Base-by-base conservation (phyloP, 805 yeast genomes). In the Yarrowia sp. region DNA sequence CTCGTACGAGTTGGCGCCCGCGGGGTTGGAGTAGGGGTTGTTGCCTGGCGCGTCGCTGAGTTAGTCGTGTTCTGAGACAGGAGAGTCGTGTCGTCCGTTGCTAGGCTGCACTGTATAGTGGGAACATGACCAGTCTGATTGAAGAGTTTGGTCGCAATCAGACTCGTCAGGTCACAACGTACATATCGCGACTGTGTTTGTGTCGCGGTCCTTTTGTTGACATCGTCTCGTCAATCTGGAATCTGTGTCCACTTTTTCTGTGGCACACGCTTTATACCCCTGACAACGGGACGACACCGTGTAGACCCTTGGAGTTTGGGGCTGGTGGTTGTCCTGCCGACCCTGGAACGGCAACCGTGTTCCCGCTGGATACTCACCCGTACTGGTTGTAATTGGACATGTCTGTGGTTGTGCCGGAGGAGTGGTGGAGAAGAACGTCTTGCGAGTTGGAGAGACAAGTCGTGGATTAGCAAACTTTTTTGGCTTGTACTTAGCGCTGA, bases 11-110 rank as follows among this genome's bases (percentile, higher is more conserved):
- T 58, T 58, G 49, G 63, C 41, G 16, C 26, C 63, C 22, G 62
- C 62, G 48, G 49, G 63, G 63, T 41, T 58, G 9, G 63, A 30
- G 63, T 58, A 58, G 51, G 63, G 63, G 51, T 58, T 58, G 63
- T 36, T 22, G 16, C 41, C 28, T 16, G 61, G 61, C 61, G 61
- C 61, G 46, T 54, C 61, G 26, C 58, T 51, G 58, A 2, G 58
- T 51, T 51, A 51, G 58, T 46, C 7, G 36, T 19, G 26, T 32
- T 16, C 19, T 46, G n/a, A 10, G 7, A 12, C 19, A 10, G 38
- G n/a, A n/a, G 33, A 10, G 22, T 46, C 22, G n/a, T 10, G 22
- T n/a, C n/a, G n/a, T n/a, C n/a, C n/a, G n/a, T n/a, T n/a, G n/a
- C n/a, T n/a, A n/a, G n/a, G n/a, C n/a, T n/a, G n/a, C 49, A 44